These are phyloP conservation scores for Candida insectalens DNA, from an alignment of 805 yeast genomes.

Conservation along the genomic window DNA sequence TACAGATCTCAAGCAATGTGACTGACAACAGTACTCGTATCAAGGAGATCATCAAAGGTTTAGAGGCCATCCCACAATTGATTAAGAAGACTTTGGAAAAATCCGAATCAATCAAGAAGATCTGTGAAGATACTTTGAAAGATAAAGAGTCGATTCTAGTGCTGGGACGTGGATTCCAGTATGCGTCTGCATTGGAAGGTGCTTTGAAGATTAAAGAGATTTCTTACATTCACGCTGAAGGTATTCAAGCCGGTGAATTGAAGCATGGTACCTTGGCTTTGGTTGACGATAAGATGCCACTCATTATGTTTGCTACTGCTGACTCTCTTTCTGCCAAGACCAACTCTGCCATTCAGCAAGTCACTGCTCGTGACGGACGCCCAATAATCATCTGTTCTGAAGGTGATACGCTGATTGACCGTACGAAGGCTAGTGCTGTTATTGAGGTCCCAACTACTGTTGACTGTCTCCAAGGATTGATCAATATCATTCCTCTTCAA, in stretches of 20 bases:
- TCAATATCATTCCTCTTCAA: slow-evolving; percentile 91
- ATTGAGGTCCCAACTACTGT: slow-evolving; percentile 92
- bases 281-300: slow-evolving; percentile 89
- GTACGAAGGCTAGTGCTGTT: slow-evolving; percentile 51
- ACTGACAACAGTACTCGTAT: slow-evolving; percentile 71
- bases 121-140: slow-evolving; percentile 66
- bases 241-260: slow-evolving; percentile 97
- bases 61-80: slow-evolving; percentile 76
- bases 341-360: slow-evolving; percentile 92
- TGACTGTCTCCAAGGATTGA: slow-evolving; percentile 94
- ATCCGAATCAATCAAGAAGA: slow-evolving; percentile 61
- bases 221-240: slow-evolving; percentile 98
- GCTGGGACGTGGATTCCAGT: slow-evolving; percentile 96
- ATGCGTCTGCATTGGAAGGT: slow-evolving; percentile 96
- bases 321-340: slow-evolving; percentile 95
- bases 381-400: slow-evolving; percentile 88
- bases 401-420: slow-evolving; percentile 57
- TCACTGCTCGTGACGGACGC: slow-evolving; percentile 93
- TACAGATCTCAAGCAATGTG: slow-evolving; percentile 88
- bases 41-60: slow-evolving; percentile 75
- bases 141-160: slow-evolving; percentile 80
- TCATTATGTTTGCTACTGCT: slow-evolving; percentile 91
- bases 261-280: slow-evolving; percentile 97
- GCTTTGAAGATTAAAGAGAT: slow-evolving; percentile 97
- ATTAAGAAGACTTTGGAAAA: slow-evolving; percentile 67